Evolutionary conservation across 169 alveolate species (phyloP), one percentile per base, ranked within the genome.

Genomic region (Plasmodium billcollinsi): DNA sequence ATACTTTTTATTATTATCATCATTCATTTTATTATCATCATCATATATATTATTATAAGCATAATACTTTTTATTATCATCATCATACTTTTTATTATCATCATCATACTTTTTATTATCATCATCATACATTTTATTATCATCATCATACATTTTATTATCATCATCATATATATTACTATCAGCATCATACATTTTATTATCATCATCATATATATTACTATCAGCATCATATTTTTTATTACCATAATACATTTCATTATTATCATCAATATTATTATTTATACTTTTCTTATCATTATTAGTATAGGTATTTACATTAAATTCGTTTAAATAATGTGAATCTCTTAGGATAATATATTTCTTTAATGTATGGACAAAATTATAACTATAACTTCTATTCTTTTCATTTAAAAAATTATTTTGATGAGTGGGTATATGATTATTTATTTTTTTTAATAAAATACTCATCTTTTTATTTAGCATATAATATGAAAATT

Each of bases 391-490:
- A 29, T 80, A 80, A 33, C 69, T 80, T 61, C 85, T 69, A 21
- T 73, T 67, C 59, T 54, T 52, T 56, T 54, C 52, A 4, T 26
- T 33, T n/a, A 69, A 24, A 29, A 15, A 52, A 24, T 80, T 45
- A 21, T 49, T 21, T 49, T 33, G 18, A 12, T 52, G 39, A 11
- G n/a, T 67, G 24, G 59, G 80, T 9, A 80, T 54, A 14, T 66
- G 33, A 33, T 50, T 67, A 54, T 80, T 69, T 15, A 54, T 80
- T 80, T 59, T n/a, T 29, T 66, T 66, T 67, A 80, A 67, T 80
- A 80, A 71, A 2, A 73, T 67, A 39, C 90, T 67, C 80, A 69
- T 66, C n/a, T 20, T 80, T 66, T 67, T 80, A 45, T 80, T 80
- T 39, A 80, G 70, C 14, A 47, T 67, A 54, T 39, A 67, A 80